Evolutionary conservation across 1,139 yeast genomes (phyloP), one percentile per base, ranked within the genome.

Genomic region (Pichia norvegensis): DNA sequence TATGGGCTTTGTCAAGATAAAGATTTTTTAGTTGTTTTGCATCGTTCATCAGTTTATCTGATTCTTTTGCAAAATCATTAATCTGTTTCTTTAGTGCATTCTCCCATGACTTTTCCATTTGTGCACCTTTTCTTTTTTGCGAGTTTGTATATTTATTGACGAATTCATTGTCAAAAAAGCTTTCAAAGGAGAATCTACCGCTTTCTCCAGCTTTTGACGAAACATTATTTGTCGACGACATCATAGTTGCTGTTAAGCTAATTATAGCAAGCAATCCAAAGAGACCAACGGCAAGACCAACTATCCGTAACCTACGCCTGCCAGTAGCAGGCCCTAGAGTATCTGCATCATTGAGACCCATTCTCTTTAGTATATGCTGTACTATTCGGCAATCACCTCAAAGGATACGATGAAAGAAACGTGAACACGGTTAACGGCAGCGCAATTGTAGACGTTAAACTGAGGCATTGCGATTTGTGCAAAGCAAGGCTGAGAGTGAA

Each of bases 1-100:
- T 38, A 33, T 55, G 57, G 5, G 39, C 20, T 4, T 47, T 22
- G 27, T 52, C 49, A 22, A 60, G 51, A 31, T 60, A 60, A 13
- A 60, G 41, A 27, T 55, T 51, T 35, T 41, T 51, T 21, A 60
- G 42, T 29, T 52, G 39, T n/a, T 49, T 46, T 9, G 50, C 46
- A 20, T 50, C 42, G 20, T 51, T 48, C 10, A 49, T 22, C 19
- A 43, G 27, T 3, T 21, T 33, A 17, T 44, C 47, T 6, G 40
- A 27, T 33, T 29, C 42, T 4, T 29, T 17, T 13, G 38, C 33
- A n/a, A 42, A 36, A 2, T 22, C n/a, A 22, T 11, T 19, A 8
- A 27, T 11, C 7, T 21, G 16, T 35, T 39, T 17, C n/a, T n/a
- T 21, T 16, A 36, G 38, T 17, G 23, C 44, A 23, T 37, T 22